Evolutionary conservation across 805 yeast genomes (phyloP).

Genomic region (Schwanniomyces pseudopolymorphus): DNA sequence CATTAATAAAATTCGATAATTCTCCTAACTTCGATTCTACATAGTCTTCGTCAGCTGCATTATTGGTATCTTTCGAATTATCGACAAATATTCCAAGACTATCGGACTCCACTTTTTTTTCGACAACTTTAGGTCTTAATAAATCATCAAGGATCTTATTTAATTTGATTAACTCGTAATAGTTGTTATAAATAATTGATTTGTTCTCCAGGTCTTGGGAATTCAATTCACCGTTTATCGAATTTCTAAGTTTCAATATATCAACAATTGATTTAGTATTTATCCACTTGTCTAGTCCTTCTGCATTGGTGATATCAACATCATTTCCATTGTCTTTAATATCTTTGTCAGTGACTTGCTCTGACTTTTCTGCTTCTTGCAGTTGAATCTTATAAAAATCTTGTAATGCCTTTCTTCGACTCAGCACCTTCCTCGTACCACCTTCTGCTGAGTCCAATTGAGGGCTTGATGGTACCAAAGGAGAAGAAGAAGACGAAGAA

Average conservation of each 20-base stretch:
- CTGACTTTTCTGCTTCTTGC: slow-evolving; percentile 7
- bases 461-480: slow-evolving; percentile 6
- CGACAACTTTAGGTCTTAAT: slow-evolving; percentile 10
- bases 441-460: not conserved
- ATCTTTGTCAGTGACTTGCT: not conserved
- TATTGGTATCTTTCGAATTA: not conserved
- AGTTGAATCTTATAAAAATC: slow-evolving; percentile 37
- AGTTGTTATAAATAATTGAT: slow-evolving; percentile 71
- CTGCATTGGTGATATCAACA: slow-evolving; percentile 15
- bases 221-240: slow-evolving; percentile 45
- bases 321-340: not conserved
- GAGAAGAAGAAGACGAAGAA: not conserved
- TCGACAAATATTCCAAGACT: slow-evolving; percentile 8
- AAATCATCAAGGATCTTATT: slow-evolving; percentile 49
- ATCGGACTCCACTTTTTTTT: slow-evolving; percentile 1
- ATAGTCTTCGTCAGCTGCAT: slow-evolving; percentile 11
- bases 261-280: slow-evolving; percentile 25
- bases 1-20: slow-evolving; percentile 20
- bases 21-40: slow-evolving; percentile 22
- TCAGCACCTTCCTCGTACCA: slow-evolving; percentile 31
- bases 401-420: slow-evolving; percentile 41
- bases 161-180: slow-evolving; percentile 68
- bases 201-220: slow-evolving; percentile 61
- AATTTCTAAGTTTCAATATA: slow-evolving; percentile 29
- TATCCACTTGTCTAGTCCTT: slow-evolving; percentile 19